Base-by-base conservation (phyloP, 495 filamentous ascomycete genomes). In the Apodospora peruviana region DNA sequence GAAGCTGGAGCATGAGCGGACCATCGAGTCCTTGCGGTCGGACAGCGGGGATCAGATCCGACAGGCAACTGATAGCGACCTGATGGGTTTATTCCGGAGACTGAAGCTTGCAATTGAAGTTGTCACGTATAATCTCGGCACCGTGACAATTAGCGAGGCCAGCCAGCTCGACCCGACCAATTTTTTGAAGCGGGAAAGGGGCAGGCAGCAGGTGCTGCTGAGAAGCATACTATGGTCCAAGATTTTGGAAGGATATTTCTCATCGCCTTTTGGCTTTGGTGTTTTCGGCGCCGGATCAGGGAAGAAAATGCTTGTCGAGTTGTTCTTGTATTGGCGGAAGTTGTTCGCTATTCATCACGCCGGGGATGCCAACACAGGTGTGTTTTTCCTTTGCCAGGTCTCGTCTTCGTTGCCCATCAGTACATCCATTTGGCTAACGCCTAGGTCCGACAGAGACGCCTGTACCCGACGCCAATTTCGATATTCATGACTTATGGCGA, bases 181-280 rank as follows among this genome's bases (percentile, higher is more conserved):
- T 11, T 54, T 58, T 18, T 9, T 61, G 2, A 24, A 34, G 14
- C 44, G 58, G 3, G 36, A 42, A 9, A 47, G 37, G 16, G 36
- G 36, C 1, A 45, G 41, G 32, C 5, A 40, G 17, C 53, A 54
- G 24, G 51, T 45, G 24, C 39, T 66, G 2, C 44, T 66, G 3
- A 50, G 55, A 20, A 56, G 47, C 25, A 14, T 44, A 9, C 42
- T 66, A 4, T 66, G 63, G 63, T n/a, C 19, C 3, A 50, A 45
- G 17, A 24, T 66, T 4, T 3, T 44, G 12, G 55, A 59, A 0
- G 59, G 56, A 17, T 66, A 61, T 45, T 66, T 66, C 49, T 48
- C 55, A 5, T 24, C 48, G 1, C 63, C 60, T 14, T 61, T 57
- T 21, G 63, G 63, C 1, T 66, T 66, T 46, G 63, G 63, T 3